Evolutionary conservation across 1,284 basidiomycete species (phyloP).

Genomic region (Ganoderma sinense): DNA sequence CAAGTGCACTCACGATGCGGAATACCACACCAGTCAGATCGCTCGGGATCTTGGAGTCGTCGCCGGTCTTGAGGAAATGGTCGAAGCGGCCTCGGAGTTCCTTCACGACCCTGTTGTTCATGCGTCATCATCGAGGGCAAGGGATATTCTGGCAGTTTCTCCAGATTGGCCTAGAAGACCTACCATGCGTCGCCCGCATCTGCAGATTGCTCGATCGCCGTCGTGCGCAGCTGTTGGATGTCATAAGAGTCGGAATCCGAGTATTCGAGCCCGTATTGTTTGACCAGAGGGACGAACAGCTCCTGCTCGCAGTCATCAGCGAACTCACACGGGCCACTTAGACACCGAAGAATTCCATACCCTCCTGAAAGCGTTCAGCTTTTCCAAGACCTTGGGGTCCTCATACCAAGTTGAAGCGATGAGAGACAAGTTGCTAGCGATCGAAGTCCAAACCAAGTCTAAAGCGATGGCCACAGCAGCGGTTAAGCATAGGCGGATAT

Average conservation of each 20-base stretch:
- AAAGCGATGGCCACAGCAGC: background rate
- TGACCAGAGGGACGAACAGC: conserved; percentile 83
- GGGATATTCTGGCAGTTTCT: background rate
- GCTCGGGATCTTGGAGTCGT: conserved; percentile 83
- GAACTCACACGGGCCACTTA: background rate
- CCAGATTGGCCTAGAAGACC: conserved; percentile 9
- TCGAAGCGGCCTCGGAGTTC: conserved; percentile 83
- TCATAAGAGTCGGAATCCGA: conserved; percentile 75
- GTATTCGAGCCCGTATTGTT: conserved; percentile 85
- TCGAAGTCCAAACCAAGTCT: conserved; percentile 82
- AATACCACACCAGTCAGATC: conserved; percentile 72
- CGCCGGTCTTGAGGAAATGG: conserved; percentile 74
- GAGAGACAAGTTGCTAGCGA: conserved; percentile 61
- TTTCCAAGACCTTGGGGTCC: conserved; percentile 65
- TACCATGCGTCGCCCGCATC: conserved; percentile 67
- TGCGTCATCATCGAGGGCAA: background rate
- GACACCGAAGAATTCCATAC: conserved; percentile 41
- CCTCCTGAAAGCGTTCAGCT: conserved; percentile 69
- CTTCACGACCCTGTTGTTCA: conserved; percentile 65
- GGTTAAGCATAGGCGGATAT: background rate
- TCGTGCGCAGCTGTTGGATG: conserved; percentile 78
- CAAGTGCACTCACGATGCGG: conserved; percentile 48
- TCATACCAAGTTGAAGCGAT: conserved; percentile 90
- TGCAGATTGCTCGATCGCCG: conserved; percentile 78
- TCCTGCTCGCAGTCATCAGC: conserved; percentile 45